Evolutionary conservation across 495 filamentous ascomycete genomes (phyloP).

Genomic region (Aspergillus coremiiformis): DNA sequence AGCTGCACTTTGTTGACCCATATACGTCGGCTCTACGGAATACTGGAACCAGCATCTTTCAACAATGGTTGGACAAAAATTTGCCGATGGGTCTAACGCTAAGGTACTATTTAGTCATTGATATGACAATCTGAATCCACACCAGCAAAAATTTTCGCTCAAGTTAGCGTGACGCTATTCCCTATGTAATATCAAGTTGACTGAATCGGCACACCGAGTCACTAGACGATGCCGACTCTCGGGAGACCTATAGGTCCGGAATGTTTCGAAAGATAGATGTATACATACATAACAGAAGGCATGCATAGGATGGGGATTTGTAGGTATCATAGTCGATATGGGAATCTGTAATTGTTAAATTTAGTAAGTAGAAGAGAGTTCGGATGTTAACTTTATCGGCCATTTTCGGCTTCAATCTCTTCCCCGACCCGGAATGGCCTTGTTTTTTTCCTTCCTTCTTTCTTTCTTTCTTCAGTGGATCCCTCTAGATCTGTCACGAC

Average conservation of each 20-base stretch:
- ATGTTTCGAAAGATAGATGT: background rate
- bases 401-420: background rate
- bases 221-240: conserved; percentile 7
- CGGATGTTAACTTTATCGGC: background rate
- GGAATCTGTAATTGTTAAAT: no score
- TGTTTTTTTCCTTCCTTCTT: background rate
- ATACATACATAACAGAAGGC: background rate
- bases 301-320: no score
- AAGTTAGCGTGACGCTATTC: background rate
- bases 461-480: background rate
- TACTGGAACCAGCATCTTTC: background rate
- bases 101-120: conserved; percentile 1
- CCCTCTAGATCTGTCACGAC: background rate
- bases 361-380: no score
- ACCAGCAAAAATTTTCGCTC: background rate
- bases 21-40: background rate
- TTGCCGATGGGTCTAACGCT: background rate
- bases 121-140: background rate
- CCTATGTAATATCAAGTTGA: background rate
- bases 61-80: conserved; percentile 2
- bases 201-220: conserved; percentile 21
- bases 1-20: background rate
- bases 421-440: background rate
- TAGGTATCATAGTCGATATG: background rate
- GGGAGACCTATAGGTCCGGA: conserved; percentile 11